Conservation (phyloP, 768 basidiomycete genomes). For the Rhizopogon rudus region DNA sequence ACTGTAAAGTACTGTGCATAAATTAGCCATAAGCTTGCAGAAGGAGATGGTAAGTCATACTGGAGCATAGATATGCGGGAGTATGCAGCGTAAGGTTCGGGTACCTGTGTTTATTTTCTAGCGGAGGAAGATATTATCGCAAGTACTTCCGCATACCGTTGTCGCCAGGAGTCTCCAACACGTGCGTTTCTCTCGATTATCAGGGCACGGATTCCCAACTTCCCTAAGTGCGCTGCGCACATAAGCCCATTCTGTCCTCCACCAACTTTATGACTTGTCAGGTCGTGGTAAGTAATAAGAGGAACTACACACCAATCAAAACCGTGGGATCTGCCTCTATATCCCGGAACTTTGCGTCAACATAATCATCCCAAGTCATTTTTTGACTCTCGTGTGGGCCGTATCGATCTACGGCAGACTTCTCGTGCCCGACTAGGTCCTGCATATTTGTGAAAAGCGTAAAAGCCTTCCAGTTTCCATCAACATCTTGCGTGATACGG, state of each 20-base stretch:
- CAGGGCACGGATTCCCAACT: conserved; percentile 45
- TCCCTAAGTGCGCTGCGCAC: conserved; percentile 54
- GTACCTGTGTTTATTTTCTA: neutral
- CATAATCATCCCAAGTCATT: neutral
- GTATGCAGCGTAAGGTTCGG: conserved; percentile 28
- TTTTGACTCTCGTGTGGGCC: neutral
- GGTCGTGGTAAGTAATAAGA: neutral
- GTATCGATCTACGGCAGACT: conserved; percentile 11
- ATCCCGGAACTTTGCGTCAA: neutral
- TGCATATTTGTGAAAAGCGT: conserved; percentile 55
- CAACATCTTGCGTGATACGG: conserved; percentile 42
- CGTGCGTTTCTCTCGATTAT: conserved; percentile 45
- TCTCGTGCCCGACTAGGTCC: conserved; percentile 44
- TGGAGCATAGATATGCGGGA: conserved; percentile 47
- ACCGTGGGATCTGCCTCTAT: conserved; percentile 20
- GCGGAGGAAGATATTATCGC: conserved; percentile 39
- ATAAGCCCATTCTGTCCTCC: conserved; percentile 60
- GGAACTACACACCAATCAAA: conserved; percentile 24
- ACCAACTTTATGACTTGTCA: conserved; percentile 28
- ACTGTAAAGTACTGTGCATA: conserved; percentile 35
- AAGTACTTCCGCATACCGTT: conserved; percentile 44
- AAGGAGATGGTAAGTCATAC: conserved; percentile 18
- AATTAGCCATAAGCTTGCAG: neutral
- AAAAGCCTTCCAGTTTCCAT: conserved; percentile 49
- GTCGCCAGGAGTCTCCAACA: conserved; percentile 48